Conservation (phyloP, 495 filamentous ascomycete genomes). For the Staphylotrichum longicolle region DNA sequence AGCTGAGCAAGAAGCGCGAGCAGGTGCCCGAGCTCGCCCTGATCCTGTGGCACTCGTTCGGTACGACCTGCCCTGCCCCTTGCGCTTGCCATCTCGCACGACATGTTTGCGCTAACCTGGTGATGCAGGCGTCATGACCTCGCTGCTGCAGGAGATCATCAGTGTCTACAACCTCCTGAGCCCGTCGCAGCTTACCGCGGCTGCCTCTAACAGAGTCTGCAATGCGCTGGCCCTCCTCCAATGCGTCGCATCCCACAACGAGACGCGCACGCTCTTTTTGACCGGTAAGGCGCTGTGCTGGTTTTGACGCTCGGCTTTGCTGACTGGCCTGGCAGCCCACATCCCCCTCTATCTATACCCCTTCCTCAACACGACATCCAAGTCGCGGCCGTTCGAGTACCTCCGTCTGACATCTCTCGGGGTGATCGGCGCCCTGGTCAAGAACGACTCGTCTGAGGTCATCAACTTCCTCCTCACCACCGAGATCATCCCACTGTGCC, state of each 20-base stretch:
- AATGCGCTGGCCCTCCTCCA: conserved; percentile 96
- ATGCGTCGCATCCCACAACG: conserved; percentile 96
- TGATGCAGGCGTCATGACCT: conserved; percentile 88
- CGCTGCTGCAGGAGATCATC: conserved; percentile 95
- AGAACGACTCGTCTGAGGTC: conserved; percentile 97
- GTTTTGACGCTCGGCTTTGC: conserved; percentile 3
- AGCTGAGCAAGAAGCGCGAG: conserved; percentile 97
- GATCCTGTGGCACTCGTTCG: conserved; percentile 98
- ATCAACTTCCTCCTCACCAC: conserved; percentile 99
- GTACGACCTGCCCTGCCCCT: conserved; percentile 50
- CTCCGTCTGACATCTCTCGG: conserved; percentile 96
- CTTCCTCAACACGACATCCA: conserved; percentile 98
- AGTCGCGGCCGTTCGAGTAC: conserved; percentile 97
- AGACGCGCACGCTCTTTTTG: conserved; percentile 88
- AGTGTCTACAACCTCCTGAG: conserved; percentile 96
- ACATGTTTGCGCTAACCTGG: conserved; percentile 16
- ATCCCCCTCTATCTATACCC: conserved; percentile 98
- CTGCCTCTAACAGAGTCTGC: conserved; percentile 95
- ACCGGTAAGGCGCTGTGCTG: conserved; percentile 59
- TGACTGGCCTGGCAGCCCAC: conserved; percentile 63
- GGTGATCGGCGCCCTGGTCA: conserved; percentile 95
- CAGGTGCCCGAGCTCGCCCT: conserved; percentile 95
- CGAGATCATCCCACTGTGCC: conserved; percentile 96
- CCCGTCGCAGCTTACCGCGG: conserved; percentile 93
- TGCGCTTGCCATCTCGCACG: background rate